These are phyloP conservation scores for Eucalyptus erythrocorys DNA, from an alignment of 345 rosid species.

Conservation along the genomic window DNA sequence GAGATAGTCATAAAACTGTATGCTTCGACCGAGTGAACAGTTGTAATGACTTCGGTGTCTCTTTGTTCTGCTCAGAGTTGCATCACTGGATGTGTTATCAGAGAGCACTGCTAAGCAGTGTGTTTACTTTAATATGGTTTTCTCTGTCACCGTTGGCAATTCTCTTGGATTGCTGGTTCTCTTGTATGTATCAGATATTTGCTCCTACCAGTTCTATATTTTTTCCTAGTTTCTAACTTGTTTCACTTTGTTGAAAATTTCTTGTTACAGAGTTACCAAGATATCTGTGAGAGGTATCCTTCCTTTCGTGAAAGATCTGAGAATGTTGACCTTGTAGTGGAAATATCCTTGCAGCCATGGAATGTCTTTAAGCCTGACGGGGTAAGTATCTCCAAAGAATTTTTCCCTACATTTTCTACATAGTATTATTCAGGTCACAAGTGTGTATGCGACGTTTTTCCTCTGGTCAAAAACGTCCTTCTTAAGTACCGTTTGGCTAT, in stretches of 20 bases:
- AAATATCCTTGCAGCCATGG: slow-evolving; percentile 98
- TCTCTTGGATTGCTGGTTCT: not conserved
- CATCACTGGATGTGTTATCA: not conserved
- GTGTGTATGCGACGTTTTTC: not conserved
- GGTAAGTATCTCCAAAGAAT: slow-evolving; percentile 22
- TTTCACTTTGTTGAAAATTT: not conserved
- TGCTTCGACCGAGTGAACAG: not conserved
- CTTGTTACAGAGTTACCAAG: slow-evolving; percentile 70
- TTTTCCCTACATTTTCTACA: not conserved
- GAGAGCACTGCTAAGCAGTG: not conserved
- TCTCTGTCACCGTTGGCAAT: not conserved
- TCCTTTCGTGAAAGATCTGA: slow-evolving; percentile 93
- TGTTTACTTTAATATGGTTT: not conserved
- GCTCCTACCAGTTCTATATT: not conserved
- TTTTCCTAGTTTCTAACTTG: not conserved
- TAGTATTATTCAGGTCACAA: not conserved
- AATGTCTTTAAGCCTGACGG: slow-evolving; percentile 94
- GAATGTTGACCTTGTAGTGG: slow-evolving; percentile 91
- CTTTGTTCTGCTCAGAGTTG: not conserved
- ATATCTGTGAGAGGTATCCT: slow-evolving; percentile 79
- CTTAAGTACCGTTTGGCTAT: not conserved
- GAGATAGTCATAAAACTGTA: not conserved
- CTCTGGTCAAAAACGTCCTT: not conserved
- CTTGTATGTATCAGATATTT: not conserved
- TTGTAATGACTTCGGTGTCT: not conserved